Conservation (phyloP, 176 grass and related monocot genomes). For the Chrysopogon serrulatus region DNA sequence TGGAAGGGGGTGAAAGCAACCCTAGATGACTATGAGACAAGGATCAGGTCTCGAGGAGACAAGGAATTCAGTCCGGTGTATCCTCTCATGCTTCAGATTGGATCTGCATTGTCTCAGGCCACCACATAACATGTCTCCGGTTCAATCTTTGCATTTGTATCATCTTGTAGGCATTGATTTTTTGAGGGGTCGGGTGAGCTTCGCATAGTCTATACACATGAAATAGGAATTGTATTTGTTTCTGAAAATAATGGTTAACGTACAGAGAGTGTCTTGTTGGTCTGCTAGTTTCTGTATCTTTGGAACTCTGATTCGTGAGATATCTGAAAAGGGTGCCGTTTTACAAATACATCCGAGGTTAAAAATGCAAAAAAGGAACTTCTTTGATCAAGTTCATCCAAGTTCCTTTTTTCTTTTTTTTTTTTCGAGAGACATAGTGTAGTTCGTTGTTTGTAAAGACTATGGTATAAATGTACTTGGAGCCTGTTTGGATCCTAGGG, state of each 20-base stretch:
- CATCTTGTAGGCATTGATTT: conserved; percentile 36
- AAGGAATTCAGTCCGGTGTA: conserved; percentile 91
- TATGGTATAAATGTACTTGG: too few species aligned
- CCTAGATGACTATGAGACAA: conserved; percentile 81
- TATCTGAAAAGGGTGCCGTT: not conserved
- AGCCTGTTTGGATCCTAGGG: too few species aligned
- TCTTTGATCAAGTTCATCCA: not conserved
- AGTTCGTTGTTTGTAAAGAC: not conserved
- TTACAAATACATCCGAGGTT: not conserved
- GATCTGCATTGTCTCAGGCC: conserved; percentile 48
- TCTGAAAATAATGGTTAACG: conserved; percentile 12
- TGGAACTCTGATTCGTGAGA: not conserved
- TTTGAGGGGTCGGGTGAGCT: not conserved
- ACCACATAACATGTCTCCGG: not conserved
- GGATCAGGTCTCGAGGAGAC: conserved; percentile 59
- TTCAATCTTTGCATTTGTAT: conserved; percentile 13
- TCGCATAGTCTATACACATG: conserved; percentile 34
- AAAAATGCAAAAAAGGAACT: not conserved
- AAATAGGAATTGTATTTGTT: conserved; percentile 34
- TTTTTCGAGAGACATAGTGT: not conserved
- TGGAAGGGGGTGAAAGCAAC: conserved; percentile 96
- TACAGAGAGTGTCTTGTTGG: conserved; percentile 12
- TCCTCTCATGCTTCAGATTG: conserved; percentile 84
- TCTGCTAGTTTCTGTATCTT: not conserved
- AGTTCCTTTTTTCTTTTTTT: not conserved